phyloP scores from a whole-genome alignment of 2,329 filamentous ascomycete genomes.

The Rutstroemia sp. region DNA sequence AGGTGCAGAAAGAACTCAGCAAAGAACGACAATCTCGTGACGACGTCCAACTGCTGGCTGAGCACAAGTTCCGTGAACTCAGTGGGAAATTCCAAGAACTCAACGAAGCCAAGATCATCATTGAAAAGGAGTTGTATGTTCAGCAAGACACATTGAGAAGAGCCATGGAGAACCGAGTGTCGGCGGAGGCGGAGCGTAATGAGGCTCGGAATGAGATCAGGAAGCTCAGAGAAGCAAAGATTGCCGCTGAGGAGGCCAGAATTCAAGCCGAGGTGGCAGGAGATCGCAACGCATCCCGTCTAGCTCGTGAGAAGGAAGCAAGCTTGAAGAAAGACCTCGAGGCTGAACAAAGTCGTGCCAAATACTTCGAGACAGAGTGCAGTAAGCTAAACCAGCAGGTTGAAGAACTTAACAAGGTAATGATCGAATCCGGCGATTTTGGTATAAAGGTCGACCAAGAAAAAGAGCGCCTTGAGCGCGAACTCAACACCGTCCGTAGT shows the following conservation, averaged over 20 bases:
- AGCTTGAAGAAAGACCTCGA: conserved; percentile 75
- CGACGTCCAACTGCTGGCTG: conserved; percentile 82
- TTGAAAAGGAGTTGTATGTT: conserved; percentile 95
- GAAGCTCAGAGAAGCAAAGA: conserved; percentile 72
- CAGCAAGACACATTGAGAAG: conserved; percentile 88
- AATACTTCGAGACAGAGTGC: conserved; percentile 74
- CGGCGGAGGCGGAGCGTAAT: conserved; percentile 80
- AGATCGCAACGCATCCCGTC: conserved; percentile 69
- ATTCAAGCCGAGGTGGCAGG: conserved; percentile 73
- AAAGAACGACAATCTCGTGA: conserved; percentile 88
- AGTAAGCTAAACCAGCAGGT: conserved; percentile 70
- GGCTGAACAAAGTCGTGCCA: conserved; percentile 65
- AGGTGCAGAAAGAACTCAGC: conserved; percentile 81
- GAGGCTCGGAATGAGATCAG: conserved; percentile 83
- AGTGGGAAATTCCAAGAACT: conserved; percentile 79
- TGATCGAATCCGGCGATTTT: conserved; percentile 83
- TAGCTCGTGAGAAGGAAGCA: conserved; percentile 73
- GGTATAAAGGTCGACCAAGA: conserved; percentile 86
- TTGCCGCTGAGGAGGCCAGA: conserved; percentile 78
- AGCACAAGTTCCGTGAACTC: conserved; percentile 77
- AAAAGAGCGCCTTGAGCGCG: conserved; percentile 86
- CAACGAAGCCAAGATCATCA: conserved; percentile 92
- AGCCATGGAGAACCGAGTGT: conserved; percentile 71
- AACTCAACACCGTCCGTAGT: conserved; percentile 85
- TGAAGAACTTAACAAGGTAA: conserved; percentile 78